Percentiles rank a stretch among this genome's conserved stretches.
Conservation (phyloP, 495 filamentous ascomycete species). For the Daldinia childiae region DNA sequence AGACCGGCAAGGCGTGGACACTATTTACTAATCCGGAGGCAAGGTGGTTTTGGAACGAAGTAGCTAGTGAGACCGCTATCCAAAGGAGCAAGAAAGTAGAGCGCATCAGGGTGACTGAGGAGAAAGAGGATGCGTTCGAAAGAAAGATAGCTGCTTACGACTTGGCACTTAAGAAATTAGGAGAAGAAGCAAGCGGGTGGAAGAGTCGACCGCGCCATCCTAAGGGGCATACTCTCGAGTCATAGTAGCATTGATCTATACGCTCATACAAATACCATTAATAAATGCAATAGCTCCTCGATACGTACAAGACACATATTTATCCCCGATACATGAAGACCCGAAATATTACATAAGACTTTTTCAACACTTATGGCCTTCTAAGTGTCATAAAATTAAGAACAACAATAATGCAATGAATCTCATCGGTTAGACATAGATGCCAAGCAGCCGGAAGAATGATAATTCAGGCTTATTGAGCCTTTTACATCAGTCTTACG, state of each 20-base stretch:
- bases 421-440: background rate
- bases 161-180: constrained; percentile 63
- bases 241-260: background rate
- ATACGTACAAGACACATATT: background rate
- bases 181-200: constrained; percentile 53
- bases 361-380: background rate
- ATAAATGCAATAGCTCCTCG: background rate
- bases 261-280: background rate
- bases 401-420: background rate
- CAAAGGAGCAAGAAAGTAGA: constrained; percentile 51
- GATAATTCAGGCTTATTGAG: background rate
- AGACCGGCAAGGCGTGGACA: constrained; percentile 81
- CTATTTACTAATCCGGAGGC: constrained; percentile 80
- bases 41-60: constrained; percentile 85
- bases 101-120: constrained; percentile 58
- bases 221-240: background rate
- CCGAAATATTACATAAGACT: background rate
- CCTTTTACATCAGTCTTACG: background rate
- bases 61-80: constrained; percentile 60
- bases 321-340: background rate
- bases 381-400: background rate
- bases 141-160: constrained; percentile 66
- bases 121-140: constrained; percentile 63
- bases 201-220: constrained; percentile 5
- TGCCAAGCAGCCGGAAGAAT: background rate